Percentiles rank a stretch among this genome's conserved stretches.
phyloP scores from a whole-genome alignment of 2,329 filamentous ascomycete genomes.

The Neopestalotiopsis sp. region DNA sequence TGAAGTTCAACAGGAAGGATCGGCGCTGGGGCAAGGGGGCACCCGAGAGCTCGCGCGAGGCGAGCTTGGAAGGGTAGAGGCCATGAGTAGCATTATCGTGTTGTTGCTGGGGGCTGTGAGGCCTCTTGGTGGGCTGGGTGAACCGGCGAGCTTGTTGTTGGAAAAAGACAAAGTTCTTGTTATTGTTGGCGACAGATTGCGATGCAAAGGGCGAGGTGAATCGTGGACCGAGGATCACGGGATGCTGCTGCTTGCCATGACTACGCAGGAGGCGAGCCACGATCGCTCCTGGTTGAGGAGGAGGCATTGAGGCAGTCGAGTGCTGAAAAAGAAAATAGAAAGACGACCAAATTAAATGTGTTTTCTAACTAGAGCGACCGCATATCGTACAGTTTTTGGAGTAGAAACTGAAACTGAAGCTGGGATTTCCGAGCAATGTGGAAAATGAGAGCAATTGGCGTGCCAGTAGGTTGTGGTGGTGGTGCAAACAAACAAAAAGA shows the following conservation, averaged over 20 bases:
- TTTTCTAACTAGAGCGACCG: not conserved
- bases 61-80: conserved; percentile 30
- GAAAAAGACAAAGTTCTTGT: not conserved
- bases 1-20: conserved; percentile 59
- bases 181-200: not conserved
- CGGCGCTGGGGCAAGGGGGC: conserved; percentile 55
- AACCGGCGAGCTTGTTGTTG: conserved; percentile 11
- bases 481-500: not conserved
- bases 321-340: conserved; percentile 5
- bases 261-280: conserved; percentile 13
- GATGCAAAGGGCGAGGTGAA: not conserved
- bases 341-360: not conserved
- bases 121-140: conserved; percentile 6
- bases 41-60: conserved; percentile 54
- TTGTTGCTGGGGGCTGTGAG: conserved; percentile 4
- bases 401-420: not conserved
- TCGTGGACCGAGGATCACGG: not conserved
- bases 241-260: not conserved
- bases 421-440: not conserved
- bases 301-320: conserved; percentile 15
- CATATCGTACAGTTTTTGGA: conserved; percentile 4
- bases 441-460: not conserved
- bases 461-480: not conserved
- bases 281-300: conserved; percentile 12
- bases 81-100: conserved; percentile 22